These are phyloP conservation scores for Metschnikowia amazonensis DNA, from an alignment of 805 yeast species.

Conservation along the genomic window DNA sequence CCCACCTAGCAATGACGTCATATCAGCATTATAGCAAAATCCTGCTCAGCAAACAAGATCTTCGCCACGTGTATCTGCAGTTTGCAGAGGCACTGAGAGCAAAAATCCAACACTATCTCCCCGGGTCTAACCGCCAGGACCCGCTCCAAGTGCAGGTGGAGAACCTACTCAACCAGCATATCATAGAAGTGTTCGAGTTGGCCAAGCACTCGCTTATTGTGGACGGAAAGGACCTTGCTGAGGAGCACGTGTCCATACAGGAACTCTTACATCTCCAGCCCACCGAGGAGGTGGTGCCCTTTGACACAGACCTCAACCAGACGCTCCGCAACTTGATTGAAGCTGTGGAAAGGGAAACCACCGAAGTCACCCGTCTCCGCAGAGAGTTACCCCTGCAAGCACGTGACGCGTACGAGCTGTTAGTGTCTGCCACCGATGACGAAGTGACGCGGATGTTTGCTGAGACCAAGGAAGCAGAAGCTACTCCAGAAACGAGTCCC, in stretches of 20 bases:
- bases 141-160: constrained; percentile 45
- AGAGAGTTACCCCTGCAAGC: constrained; percentile 47
- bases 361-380: constrained; percentile 53
- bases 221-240: constrained; percentile 47
- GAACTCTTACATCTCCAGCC: constrained; percentile 28
- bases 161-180: constrained; percentile 40
- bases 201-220: constrained; percentile 53
- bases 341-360: constrained; percentile 60
- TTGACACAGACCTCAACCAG: constrained; percentile 61
- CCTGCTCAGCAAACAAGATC: constrained; percentile 50
- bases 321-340: constrained; percentile 52
- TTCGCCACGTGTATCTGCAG: constrained; percentile 45
- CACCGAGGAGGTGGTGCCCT: constrained; percentile 57
- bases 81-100: constrained; percentile 39
- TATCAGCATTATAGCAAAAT: constrained; percentile 37
- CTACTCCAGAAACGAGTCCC: constrained; percentile 13
- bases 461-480: constrained; percentile 13
- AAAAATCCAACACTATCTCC: constrained; percentile 49
- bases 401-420: constrained; percentile 32
- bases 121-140: constrained; percentile 37
- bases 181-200: constrained; percentile 54
- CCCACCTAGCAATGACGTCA: constrained; percentile 17
- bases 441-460: constrained; percentile 26
- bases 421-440: constrained; percentile 29
- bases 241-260: constrained; percentile 18